phyloP scores from a whole-genome alignment of 164 flowering plant genomes.

The Piper betle region DNA sequence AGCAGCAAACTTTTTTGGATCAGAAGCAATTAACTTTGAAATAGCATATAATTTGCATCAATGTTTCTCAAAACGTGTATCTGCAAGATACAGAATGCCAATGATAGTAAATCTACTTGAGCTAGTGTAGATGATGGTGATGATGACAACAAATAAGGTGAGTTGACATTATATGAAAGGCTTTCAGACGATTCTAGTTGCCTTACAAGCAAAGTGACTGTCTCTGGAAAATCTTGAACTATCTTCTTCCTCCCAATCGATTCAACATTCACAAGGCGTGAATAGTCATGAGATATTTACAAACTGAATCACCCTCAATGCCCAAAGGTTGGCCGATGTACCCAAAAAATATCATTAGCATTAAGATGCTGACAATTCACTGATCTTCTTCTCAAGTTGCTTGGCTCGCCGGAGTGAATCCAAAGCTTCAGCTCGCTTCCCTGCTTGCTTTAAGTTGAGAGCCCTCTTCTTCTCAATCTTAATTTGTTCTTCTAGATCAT shows the following conservation, averaged over 20 bases:
- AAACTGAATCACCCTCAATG: too few relatives aligned
- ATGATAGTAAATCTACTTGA: too few relatives aligned
- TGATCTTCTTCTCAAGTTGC: slow-evolving; percentile 66
- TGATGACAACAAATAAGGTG: too few relatives aligned
- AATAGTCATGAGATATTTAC: not conserved
- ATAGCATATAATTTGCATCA: too few relatives aligned
- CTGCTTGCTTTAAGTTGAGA: slow-evolving; percentile 61
- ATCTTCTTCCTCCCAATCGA: not conserved
- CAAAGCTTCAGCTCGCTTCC: slow-evolving; percentile 82
- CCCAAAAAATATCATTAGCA: not conserved
- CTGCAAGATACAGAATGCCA: too few relatives aligned
- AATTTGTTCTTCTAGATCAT: slow-evolving; percentile 63
- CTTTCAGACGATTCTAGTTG: not conserved
- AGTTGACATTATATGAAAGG: too few relatives aligned
- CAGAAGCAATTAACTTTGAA: too few relatives aligned
- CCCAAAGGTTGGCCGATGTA: not conserved
- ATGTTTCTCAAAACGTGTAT: too few relatives aligned
- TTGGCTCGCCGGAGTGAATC: slow-evolving; percentile 77
- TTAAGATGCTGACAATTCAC: slow-evolving; percentile 18
- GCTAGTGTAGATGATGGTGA: too few relatives aligned
- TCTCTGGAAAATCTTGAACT: not conserved
- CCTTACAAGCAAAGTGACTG: not conserved
- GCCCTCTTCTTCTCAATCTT: slow-evolving; percentile 85
- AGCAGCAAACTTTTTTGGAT: too few relatives aligned
- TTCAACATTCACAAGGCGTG: not conserved